Evolutionary conservation across 2,329 filamentous ascomycete species (phyloP).

Genomic region (Fusarium torreyae): DNA sequence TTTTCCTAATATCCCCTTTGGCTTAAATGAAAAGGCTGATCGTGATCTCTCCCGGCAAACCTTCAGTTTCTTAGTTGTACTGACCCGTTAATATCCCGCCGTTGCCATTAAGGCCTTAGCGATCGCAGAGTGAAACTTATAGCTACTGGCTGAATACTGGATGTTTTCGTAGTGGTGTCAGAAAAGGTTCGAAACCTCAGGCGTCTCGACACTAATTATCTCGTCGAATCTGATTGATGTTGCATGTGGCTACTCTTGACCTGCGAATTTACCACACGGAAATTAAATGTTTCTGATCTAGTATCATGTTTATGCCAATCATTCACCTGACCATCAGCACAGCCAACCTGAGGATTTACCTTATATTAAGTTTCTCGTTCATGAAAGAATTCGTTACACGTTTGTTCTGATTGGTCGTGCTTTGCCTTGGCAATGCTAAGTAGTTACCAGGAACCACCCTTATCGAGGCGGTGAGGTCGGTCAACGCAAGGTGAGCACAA

Average conservation of each 20-base stretch:
- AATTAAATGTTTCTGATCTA: too few species aligned
- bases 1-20: too few species aligned
- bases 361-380: not conserved
- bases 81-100: too few species aligned
- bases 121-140: not conserved
- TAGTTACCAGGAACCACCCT: not conserved
- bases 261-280: too few species aligned
- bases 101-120: not conserved
- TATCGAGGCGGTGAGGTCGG: not conserved
- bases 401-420: not conserved
- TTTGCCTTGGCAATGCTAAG: not conserved
- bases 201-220: not conserved
- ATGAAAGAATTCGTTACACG: not conserved
- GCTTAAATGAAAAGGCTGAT: too few species aligned
- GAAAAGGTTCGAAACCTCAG: not conserved
- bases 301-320: not conserved
- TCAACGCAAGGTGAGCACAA: slow-evolving; percentile 2
- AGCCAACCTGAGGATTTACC: too few species aligned
- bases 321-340: too few species aligned
- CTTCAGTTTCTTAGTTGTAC: too few species aligned
- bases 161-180: not conserved
- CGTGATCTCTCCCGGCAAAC: too few species aligned
- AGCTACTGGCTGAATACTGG: not conserved
- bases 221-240: not conserved
- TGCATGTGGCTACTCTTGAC: not conserved